phyloP scores from a whole-genome alignment of 2,329 filamentous ascomycete genomes.

The Colletotrichum viniferum region DNA sequence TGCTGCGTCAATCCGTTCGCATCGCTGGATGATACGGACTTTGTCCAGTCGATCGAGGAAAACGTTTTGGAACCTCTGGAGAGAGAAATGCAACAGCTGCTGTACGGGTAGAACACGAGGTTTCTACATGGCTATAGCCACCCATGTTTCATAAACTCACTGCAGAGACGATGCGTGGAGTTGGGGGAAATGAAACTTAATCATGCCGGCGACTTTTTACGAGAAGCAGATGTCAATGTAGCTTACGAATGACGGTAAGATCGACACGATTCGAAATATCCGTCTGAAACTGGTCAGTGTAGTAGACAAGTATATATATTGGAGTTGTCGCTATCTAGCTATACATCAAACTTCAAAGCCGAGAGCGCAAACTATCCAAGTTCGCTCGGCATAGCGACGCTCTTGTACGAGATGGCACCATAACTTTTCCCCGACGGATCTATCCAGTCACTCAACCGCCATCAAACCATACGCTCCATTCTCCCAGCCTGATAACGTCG shows the following conservation, averaged over 20 bases:
- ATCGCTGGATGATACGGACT: not conserved
- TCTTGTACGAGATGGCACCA: not conserved
- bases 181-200: no score
- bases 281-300: no score
- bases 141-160: no score
- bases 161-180: no score
- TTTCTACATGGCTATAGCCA: no score
- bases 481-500: not conserved
- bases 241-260: no score
- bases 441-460: not conserved
- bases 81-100: not conserved
- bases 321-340: slow-evolving; percentile 7
- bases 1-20: not conserved
- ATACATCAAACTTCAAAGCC: slow-evolving; percentile 3
- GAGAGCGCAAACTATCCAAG: not conserved
- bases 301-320: not conserved
- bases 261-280: no score
- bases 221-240: no score
- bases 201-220: no score
- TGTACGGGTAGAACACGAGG: not conserved
- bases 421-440: not conserved
- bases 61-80: not conserved
- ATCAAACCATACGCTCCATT: not conserved
- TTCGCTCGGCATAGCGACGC: not conserved
- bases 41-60: not conserved